Percentiles rank a stretch among this genome's conserved stretches.
phyloP scores from a whole-genome alignment of 2,329 filamentous ascomycete genomes.

The Alternaria ethzedia region DNA sequence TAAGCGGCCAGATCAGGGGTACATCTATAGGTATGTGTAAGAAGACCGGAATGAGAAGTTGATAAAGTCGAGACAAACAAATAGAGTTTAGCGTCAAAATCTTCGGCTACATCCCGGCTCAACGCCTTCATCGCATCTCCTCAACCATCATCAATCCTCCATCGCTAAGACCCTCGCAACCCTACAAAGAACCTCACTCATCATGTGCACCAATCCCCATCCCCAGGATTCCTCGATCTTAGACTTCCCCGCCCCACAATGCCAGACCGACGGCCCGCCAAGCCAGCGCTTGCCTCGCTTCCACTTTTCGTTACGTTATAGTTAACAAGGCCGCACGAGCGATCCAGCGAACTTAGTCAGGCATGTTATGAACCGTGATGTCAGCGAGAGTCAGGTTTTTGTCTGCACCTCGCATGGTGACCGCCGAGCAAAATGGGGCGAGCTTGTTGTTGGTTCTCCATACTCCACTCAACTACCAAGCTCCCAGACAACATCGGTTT shows the following conservation, averaged over 20 bases:
- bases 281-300: constrained; percentile 5
- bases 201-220: not conserved
- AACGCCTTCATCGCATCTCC: not conserved
- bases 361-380: constrained; percentile 1
- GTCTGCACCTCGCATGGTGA: not conserved
- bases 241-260: not conserved
- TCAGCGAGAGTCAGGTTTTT: constrained; percentile 1
- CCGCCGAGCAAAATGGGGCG: not conserved
- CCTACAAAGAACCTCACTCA: not conserved
- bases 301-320: constrained; percentile 14
- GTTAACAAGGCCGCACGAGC: not conserved
- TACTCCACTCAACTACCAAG: not conserved
- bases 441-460: not conserved
- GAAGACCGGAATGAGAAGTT: not conserved
- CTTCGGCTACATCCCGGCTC: not conserved
- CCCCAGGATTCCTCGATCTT: not conserved
- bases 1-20: not conserved
- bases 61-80: not conserved
- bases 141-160: not conserved
- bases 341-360: constrained; percentile 1
- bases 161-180: not conserved
- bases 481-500: not conserved
- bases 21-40: not conserved
- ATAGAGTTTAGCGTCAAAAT: not conserved
- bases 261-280: not conserved